These are phyloP conservation scores for Pseudonitzschia delicatissima DNA, from an alignment of 108 stramenopile species.

Conservation along the genomic window DNA sequence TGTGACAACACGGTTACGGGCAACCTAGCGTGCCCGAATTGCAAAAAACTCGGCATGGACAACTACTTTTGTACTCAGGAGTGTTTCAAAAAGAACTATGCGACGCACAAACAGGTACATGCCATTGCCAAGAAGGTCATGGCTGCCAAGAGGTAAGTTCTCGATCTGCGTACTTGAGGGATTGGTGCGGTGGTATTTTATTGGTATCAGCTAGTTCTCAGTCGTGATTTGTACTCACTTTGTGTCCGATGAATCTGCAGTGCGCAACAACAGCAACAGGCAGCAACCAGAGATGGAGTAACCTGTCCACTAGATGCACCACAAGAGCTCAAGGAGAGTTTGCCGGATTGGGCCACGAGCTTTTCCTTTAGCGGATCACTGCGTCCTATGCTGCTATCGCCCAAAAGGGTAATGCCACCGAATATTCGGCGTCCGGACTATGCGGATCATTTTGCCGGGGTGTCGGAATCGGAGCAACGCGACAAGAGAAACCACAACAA, in stretches of 20 bases:
- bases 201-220: too few relatives aligned
- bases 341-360: conserved; percentile 65
- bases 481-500: conserved; percentile 62
- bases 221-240: too few relatives aligned
- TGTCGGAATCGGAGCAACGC: conserved; percentile 65
- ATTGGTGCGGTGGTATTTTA: too few relatives aligned
- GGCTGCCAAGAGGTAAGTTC: conserved; percentile 23
- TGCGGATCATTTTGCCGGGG: conserved; percentile 66
- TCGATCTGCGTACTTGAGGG: too few relatives aligned
- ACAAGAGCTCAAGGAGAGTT: conserved; percentile 39
- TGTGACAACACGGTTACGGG: conserved; percentile 55
- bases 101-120: conserved; percentile 79
- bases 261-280: conserved; percentile 29
- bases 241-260: neutral
- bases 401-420: conserved; percentile 58
- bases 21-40: conserved; percentile 90
- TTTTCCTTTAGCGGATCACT: conserved; percentile 70
- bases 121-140: conserved; percentile 65
- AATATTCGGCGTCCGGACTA: conserved; percentile 80
- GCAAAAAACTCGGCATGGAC: conserved; percentile 73
- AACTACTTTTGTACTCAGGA: conserved; percentile 83
- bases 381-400: conserved; percentile 66
- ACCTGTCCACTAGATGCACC: conserved; percentile 59
- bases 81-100: conserved; percentile 85
- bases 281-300: conserved; percentile 52